Base-by-base conservation (phyloP, 2,329 filamentous ascomycete species). In the Fusarium pseudonygamai region DNA sequence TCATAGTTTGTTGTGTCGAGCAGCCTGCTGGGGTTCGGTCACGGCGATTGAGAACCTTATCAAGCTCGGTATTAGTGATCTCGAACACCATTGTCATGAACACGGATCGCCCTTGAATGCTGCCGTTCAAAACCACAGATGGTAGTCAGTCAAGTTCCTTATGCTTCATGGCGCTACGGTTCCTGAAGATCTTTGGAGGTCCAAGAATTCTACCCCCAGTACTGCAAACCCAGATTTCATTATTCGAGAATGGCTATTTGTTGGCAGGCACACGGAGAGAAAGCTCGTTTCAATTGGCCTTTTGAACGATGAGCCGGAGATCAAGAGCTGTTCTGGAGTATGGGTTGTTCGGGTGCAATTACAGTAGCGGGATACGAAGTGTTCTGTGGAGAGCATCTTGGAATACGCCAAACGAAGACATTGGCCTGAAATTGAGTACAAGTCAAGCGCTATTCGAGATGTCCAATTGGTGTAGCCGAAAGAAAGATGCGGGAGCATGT, bases 181-280 rank as follows among this genome's bases (percentile, higher is more conserved):
- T 0, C 42, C 43, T 2, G 14, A 11, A 4, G 2, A 9, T 3
- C 43, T 64, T 4, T 11, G 24, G 16, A 24, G 20, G 0, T 16
- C 24, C 10, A 60, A 18, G 28, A 20, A 30, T 6, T 2, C 7
- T 1, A 14, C 22, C 0, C 34, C 42, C 6, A 40, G 30, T 4
- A 18, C 14, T 6, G 2, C 5, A 11, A 42, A n/a, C 13, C 30
- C 16, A 5, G 36, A 37, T 11, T 61, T 49, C 1, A 1, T 50
- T 1, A 43, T 64, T 16, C 28, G 24, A 4, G 3, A 26, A 10
- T 64, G 43, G 56, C 11, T 64, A 1, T 64, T 64, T n/a, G 3
- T 49, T 6, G 36, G 43, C 14, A 32, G 22, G 10, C 8, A 22
- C 37, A 13, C 30, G 1, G 30, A 34, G 15, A 9, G 22, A 22